Conservation (phyloP, 116 monocot genomes). For the Thalassia testudinum region DNA sequence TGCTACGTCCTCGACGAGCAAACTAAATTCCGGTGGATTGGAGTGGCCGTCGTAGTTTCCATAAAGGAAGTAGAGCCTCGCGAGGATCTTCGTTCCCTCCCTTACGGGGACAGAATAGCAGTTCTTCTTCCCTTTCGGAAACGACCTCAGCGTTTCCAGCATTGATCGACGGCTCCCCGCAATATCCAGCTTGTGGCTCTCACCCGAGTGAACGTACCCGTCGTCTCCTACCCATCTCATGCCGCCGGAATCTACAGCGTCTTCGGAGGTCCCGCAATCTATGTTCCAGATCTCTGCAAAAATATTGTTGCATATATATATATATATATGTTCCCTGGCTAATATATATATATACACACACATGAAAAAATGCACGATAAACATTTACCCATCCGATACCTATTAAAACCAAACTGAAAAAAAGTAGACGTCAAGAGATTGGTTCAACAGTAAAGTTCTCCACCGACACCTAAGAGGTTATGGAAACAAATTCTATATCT, state of each 20-base stretch:
- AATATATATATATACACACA: no score
- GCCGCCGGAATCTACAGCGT: background rate
- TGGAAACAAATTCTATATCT: no score
- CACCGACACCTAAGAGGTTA: no score
- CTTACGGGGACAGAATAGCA: background rate
- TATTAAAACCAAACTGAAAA: no score
- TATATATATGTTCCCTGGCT: no score
- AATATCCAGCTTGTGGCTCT: background rate
- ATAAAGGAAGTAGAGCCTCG: constrained; percentile 3
- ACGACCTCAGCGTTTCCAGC: background rate
- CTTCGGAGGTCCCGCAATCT: background rate
- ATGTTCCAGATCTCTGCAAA: constrained; percentile 1
- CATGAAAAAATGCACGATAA: no score
- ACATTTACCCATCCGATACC: no score
- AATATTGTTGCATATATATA: no score
- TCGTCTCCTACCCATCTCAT: no score
- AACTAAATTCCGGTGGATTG: constrained; percentile 16
- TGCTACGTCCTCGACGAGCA: constrained; percentile 13
- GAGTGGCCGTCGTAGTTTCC: constrained; percentile 21
- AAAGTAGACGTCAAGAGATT: no score
- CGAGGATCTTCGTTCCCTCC: constrained; percentile 5
- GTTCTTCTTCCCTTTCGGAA: constrained; percentile 1
- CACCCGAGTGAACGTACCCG: background rate
- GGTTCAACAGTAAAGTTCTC: no score
- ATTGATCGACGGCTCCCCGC: background rate